Percentiles rank a stretch among this genome's conserved stretches.
phyloP scores from a whole-genome alignment of 1,139 yeast genomes.

The Sugiyamaella pinicola region DNA sequence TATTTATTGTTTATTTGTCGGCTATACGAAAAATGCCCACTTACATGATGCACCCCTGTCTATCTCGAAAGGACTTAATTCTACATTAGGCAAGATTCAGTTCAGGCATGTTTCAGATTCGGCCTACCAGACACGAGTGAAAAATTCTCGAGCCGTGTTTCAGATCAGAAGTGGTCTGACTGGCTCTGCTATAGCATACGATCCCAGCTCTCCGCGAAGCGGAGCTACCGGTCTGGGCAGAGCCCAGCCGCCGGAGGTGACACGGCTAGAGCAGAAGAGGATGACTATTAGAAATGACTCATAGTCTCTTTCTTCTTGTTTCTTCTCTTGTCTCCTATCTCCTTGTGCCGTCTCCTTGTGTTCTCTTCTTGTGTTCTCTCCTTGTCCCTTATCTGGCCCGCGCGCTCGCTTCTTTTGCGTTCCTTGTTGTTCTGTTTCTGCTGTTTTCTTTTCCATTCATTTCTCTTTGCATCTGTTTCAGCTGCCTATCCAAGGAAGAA shows the following conservation, averaged over 20 bases:
- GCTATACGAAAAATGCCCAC: not conserved
- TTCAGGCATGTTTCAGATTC: conserved; percentile 5
- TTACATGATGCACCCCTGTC: conserved; percentile 15
- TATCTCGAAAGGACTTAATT: not conserved
- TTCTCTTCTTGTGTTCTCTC: too few relatives aligned
- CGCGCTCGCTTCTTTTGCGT: not conserved
- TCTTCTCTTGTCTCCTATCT: too few relatives aligned
- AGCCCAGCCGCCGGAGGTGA: too few relatives aligned
- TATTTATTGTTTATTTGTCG: conserved; percentile 1
- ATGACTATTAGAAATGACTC: too few relatives aligned
- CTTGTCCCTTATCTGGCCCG: too few relatives aligned
- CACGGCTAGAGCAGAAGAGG: too few relatives aligned
- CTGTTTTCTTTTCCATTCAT: not conserved
- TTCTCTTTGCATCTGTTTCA: not conserved
- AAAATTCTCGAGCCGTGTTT: not conserved
- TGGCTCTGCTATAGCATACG: too few relatives aligned
- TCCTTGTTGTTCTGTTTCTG: not conserved
- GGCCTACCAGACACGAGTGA: not conserved
- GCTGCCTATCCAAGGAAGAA: not conserved
- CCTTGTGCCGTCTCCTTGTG: too few relatives aligned
- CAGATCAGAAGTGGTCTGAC: not conserved
- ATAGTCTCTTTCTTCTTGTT: too few relatives aligned
- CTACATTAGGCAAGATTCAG: conserved; percentile 5
- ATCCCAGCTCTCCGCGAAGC: too few relatives aligned
- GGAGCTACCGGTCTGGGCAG: too few relatives aligned